Evolutionary conservation across 768 basidiomycete genomes (phyloP), one percentile per base, ranked within the genome.

Genomic region (Psilocybe subaeruginosa): DNA sequence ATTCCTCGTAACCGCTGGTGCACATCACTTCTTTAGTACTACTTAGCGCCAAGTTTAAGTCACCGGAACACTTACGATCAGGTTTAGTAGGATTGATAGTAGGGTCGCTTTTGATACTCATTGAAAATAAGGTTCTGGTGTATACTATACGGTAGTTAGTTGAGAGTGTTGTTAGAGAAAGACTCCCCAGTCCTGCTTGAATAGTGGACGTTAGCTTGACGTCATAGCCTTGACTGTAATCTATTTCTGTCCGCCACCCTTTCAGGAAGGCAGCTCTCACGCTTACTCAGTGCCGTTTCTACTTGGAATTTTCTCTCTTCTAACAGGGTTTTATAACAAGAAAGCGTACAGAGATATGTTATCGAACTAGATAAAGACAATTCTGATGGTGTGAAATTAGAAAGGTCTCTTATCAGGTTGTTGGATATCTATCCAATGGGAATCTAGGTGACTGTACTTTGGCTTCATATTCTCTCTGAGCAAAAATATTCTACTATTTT

Each of bases 71-170:
- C 65, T 19, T 48, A 66, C 65, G 61, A 52, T 66, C 65, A 50
- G 65, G 62, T 14, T 56, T 49, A 3, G 35, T 54, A 16, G 65
- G 65, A 4, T 58, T 41, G 7, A 43, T 45, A 31, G 39, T 51
- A 30, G 64, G 61, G 43, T 66, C 52, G 46, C 56, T 60, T 60
- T 52, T 31, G 11, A 62, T 49, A n/a, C 60, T 65, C 64, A 65
- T 65, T 48, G 23, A 23, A 23, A 23, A 33, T 14, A 19, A 9
- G 27, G 33, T 30, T 37, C 5, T 47, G 14, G 27, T 8, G 39
- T 19, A 33, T 48, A 16, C 12, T 35, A 5, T 43, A 4, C 14
- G 8, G 11, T 16, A 4, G 14, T 8, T 43, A n/a, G 41, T 43
- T 43, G n/a, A 43, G 7, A 6, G 45, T 46, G 45, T 46, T 19